phyloP scores from a whole-genome alignment of 805 yeast genomes.

The Ascoidea tarda region DNA sequence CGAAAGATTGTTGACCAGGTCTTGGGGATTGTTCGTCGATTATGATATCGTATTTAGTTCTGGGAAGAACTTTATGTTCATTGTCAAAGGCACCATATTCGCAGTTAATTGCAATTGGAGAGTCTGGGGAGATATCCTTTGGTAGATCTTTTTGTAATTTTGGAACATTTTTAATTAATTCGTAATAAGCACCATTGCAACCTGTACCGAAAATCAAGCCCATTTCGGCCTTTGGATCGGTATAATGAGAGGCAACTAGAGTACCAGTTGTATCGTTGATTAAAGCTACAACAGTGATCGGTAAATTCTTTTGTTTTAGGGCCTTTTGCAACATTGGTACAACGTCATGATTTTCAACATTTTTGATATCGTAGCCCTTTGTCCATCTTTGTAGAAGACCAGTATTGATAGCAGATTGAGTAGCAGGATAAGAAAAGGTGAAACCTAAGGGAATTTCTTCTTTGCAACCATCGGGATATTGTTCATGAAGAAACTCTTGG shows the following conservation, averaged over 20 bases:
- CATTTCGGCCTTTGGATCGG: conserved; percentile 80
- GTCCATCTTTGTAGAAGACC: conserved; percentile 95
- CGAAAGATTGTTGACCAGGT: conserved; percentile 92
- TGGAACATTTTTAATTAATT: conserved; percentile 54
- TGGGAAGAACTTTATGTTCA: conserved; percentile 71
- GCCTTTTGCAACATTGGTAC: conserved; percentile 82
- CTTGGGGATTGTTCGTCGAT: conserved; percentile 85
- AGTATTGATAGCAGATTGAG: conserved; percentile 68
- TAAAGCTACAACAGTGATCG: conserved; percentile 80
- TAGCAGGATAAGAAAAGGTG: conserved; percentile 87
- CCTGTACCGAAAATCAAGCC: conserved; percentile 97
- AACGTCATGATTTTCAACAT: conserved; percentile 89
- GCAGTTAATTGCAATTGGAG: conserved; percentile 91
- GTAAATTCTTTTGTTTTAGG: conserved; percentile 46
- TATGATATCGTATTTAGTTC: conserved; percentile 73
- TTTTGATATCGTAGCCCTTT: conserved; percentile 88
- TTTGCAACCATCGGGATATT: conserved; percentile 11
- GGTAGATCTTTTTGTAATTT: conserved; percentile 55
- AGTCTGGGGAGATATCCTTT: conserved; percentile 40
- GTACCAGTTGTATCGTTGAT: conserved; percentile 98
- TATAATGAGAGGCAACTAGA: conserved; percentile 85
- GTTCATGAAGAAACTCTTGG: conserved; percentile 44
- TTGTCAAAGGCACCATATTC: conserved; percentile 98
- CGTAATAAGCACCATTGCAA: conserved; percentile 94
- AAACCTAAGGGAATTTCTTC: conserved; percentile 71